A percentile compares a stretch with the other conserved stretches of the same genome.
Evolutionary conservation across 495 filamentous ascomycete species (phyloP).

Genomic region (Penicillium arizonense): DNA sequence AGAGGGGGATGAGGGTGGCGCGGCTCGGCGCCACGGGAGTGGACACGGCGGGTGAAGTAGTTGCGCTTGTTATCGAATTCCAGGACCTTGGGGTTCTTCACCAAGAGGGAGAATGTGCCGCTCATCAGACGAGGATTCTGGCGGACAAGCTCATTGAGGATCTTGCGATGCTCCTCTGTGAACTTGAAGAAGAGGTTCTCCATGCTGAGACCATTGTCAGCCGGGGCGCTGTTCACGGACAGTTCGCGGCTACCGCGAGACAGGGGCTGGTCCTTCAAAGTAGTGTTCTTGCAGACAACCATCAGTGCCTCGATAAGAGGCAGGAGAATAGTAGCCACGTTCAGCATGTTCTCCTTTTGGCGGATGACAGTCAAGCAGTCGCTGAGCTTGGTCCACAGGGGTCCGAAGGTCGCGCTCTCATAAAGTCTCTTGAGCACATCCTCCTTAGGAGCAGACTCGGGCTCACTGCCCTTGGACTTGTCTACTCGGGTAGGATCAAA

Average conservation of each 20-base stretch:
- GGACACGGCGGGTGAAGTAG: constrained; percentile 93
- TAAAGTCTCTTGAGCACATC: constrained; percentile 86
- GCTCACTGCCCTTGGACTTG: constrained; percentile 53
- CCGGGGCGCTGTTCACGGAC: constrained; percentile 71
- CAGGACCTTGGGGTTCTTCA: constrained; percentile 97
- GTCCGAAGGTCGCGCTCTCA: constrained; percentile 83
- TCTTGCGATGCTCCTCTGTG: constrained; percentile 96
- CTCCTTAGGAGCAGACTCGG: constrained; percentile 57
- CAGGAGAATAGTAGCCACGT: constrained; percentile 91
- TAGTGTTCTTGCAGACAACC: constrained; percentile 98
- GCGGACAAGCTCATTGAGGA: constrained; percentile 95
- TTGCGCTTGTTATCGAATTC: constrained; percentile 99
- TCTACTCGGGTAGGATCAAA: constrained; percentile 71
- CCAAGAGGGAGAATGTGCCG: constrained; percentile 89
- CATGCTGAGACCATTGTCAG: constrained; percentile 67
- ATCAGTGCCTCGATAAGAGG: constrained; percentile 94
- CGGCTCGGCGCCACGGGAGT: constrained; percentile 66
- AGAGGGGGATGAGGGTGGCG: constrained; percentile 71
- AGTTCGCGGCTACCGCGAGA: constrained; percentile 64
- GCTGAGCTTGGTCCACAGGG: constrained; percentile 91
- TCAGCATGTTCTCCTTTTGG: constrained; percentile 89
- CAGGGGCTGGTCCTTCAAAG: constrained; percentile 66
- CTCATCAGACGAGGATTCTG: constrained; percentile 98
- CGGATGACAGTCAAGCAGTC: constrained; percentile 85
- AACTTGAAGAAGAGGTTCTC: constrained; percentile 96